Base-by-base conservation (phyloP, 1,284 basidiomycete species). In the Rhodofomes roseus region DNA sequence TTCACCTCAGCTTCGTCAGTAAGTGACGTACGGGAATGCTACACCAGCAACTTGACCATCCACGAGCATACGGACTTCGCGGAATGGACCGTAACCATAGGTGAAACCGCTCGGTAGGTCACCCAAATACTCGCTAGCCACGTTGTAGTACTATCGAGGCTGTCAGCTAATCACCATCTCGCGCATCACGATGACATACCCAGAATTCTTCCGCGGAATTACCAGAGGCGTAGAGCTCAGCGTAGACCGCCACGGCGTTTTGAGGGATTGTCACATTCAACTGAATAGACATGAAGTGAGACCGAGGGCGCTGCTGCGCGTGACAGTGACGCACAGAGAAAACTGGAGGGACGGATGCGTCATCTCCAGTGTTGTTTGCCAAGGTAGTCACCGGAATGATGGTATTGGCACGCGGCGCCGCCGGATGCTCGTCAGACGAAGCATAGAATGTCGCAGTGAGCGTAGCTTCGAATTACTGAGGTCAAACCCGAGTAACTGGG, bases 141-240 rank as follows among this genome's bases (percentile, higher is more conserved):
- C 76, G 63, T 91, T 90, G 73, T 80, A 85, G 68, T 91, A 93
- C 90, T 91, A 68, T n/a, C 46, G 43, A 48, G 29, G 31, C 50
- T 31, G 36, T 37, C 7, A 55, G 63, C 52, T 59, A 34, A 34
- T 23, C 9, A 34, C 29, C 8, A 9, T 6, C 11, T 16, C n/a
- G n/a, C 7, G 27, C 16, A 55, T n/a, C 23, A 53, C 16, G 12
- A 46, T 39, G 37, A 60, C 76, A 54, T 66, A 89, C 89, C 89
- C 89, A 92, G 68, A 89, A 90, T 71, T 92, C 90, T 72, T 92
- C 90, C 16, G 85, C 73, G 5, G 79, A 82, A 64, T 90, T 90
- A 1, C 89, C 89, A 4, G 89, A 90, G 22, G 88, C 86, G 61
- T 83, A 84, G 6, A 92, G 70, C 69, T 91, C 90, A 7, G 87